These are phyloP conservation scores for Coprinopsis sp. DNA, from an alignment of 768 basidiomycete genomes.

Conservation along the genomic window DNA sequence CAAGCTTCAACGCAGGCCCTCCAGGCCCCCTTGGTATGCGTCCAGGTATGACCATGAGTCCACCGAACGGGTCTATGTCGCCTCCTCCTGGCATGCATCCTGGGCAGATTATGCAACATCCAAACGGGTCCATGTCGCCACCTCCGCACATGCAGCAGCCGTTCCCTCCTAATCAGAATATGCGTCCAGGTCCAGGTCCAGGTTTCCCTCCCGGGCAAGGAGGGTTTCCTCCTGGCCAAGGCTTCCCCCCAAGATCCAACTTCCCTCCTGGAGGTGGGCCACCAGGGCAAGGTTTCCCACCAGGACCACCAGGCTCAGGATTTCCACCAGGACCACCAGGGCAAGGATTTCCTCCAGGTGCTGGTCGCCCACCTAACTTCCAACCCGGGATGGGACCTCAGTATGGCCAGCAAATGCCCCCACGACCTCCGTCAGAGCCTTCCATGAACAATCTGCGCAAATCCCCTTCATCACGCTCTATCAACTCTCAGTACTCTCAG, in stretches of 20 bases:
- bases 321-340: constrained; percentile 5
- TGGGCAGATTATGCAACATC: background rate
- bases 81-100: background rate
- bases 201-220: constrained; percentile 9
- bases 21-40: background rate
- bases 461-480: constrained; percentile 54
- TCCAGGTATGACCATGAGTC: background rate
- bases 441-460: constrained; percentile 38
- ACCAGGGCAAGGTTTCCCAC: background rate
- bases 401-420: constrained; percentile 16
- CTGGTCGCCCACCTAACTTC: no score
- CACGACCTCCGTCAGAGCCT: constrained; percentile 50
- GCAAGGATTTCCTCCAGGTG: constrained; percentile 1
- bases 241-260: constrained; percentile 1
- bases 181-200: constrained; percentile 1
- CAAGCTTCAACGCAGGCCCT: constrained; percentile 1
- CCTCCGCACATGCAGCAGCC: background rate
- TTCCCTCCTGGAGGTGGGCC: background rate
- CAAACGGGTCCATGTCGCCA: background rate
- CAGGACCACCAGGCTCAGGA: background rate
- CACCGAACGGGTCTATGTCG: background rate
- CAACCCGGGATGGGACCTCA: no score
- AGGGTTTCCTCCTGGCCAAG: background rate
- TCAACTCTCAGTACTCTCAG: constrained; percentile 49
- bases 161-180: background rate